Evolutionary conservation across 2,329 filamentous ascomycete species (phyloP).

Genomic region (Cercospora nicotianae): DNA sequence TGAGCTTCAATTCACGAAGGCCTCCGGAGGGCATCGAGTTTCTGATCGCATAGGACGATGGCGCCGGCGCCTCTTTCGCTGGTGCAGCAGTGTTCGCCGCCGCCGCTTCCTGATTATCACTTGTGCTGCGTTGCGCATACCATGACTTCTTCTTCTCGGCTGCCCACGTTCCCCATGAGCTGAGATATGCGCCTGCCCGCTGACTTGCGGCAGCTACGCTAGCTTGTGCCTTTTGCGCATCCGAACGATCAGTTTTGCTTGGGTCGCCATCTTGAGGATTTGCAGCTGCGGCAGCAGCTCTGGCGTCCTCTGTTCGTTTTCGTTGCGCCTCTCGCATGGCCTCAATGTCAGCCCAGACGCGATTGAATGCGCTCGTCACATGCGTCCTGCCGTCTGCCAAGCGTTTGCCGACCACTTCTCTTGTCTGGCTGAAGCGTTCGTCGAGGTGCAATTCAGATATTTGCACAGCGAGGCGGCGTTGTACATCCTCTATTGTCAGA

Average conservation of each 20-base stretch:
- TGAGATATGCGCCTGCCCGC: conserved; percentile 62
- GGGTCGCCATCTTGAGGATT: conserved; percentile 20
- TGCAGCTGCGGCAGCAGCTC: conserved; percentile 39
- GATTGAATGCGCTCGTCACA: conserved; percentile 82
- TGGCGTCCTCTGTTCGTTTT: conserved; percentile 60
- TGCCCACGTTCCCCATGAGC: conserved; percentile 64
- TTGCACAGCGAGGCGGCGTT: conserved; percentile 84
- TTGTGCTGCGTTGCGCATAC: conserved; percentile 13
- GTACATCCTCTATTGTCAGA: conserved; percentile 89
- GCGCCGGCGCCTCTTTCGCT: background rate
- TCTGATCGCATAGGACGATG: conserved; percentile 11
- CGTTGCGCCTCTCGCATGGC: conserved; percentile 71
- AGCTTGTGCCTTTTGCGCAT: conserved; percentile 57
- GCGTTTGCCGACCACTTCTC: conserved; percentile 84
- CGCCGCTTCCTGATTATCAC: background rate
- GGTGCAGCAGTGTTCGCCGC: background rate
- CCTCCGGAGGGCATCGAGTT: conserved; percentile 11
- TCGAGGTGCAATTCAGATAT: conserved; percentile 92
- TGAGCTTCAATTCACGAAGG: conserved; percentile 8
- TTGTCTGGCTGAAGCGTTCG: conserved; percentile 78
- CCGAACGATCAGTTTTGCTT: conserved; percentile 41
- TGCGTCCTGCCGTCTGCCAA: conserved; percentile 85
- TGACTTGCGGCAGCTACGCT: conserved; percentile 55
- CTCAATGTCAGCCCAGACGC: conserved; percentile 88
- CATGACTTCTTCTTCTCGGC: conserved; percentile 68